Evolutionary conservation across 345 rosid species (phyloP).

Genomic region (Salix caprea): DNA sequence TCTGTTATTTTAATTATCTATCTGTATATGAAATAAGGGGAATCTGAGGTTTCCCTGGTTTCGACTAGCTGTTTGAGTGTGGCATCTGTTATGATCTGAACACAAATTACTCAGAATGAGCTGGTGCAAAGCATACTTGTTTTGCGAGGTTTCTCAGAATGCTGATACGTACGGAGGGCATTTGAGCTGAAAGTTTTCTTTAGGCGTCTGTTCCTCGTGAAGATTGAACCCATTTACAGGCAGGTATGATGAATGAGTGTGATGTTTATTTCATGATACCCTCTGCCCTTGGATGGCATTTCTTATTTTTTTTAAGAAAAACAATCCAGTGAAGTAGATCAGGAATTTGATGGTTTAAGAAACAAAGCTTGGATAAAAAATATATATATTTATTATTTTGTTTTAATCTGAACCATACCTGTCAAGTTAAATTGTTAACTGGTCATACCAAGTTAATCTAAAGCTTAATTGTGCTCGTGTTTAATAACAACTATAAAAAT

Average conservation of each 20-base stretch:
- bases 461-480: too few relatives aligned
- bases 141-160: background rate
- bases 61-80: background rate
- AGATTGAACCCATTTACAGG: background rate
- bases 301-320: background rate
- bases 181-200: background rate
- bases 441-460: too few relatives aligned
- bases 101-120: background rate
- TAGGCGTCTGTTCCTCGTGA: background rate
- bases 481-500: too few relatives aligned
- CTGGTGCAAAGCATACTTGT: background rate
- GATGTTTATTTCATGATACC: background rate
- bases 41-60: background rate
- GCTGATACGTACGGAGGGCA: background rate
- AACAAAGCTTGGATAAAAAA: too few relatives aligned
- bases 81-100: background rate
- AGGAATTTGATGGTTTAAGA: too few relatives aligned
- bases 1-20: background rate
- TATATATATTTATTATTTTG: too few relatives aligned
- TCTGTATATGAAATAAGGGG: background rate
- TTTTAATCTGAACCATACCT: too few relatives aligned
- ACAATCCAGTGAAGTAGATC: too few relatives aligned
- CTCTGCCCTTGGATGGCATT: background rate
- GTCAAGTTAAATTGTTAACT: too few relatives aligned
- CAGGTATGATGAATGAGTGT: background rate